These are phyloP conservation scores for Phytopythium delawarense DNA, from an alignment of 352 stramenopile genomes.

Conservation along the genomic window DNA sequence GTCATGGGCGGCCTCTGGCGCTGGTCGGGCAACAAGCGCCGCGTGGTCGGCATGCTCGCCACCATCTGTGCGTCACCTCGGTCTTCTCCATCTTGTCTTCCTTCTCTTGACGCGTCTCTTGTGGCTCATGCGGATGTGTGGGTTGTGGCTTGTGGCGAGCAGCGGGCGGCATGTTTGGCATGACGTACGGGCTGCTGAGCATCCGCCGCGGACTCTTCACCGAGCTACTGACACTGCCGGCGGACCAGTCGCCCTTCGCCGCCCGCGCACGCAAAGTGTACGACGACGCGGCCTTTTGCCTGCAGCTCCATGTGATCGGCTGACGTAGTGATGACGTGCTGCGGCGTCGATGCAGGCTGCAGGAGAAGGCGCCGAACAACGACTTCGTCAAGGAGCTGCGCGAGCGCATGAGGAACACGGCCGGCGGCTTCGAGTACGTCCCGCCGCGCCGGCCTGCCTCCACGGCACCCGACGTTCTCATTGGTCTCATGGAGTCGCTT, in stretches of 20 bases:
- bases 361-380: slow-evolving; percentile 39
- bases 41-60: slow-evolving; percentile 25
- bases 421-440: slow-evolving; percentile 33
- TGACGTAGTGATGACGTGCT: not conserved
- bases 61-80: slow-evolving; percentile 29
- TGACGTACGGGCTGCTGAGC: slow-evolving; percentile 64
- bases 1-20: slow-evolving; percentile 36
- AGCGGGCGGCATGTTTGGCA: slow-evolving; percentile 54
- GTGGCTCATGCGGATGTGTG: not conserved
- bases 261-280: slow-evolving; percentile 44
- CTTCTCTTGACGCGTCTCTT: not conserved
- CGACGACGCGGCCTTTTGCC: slow-evolving; percentile 6
- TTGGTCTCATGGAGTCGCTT: not conserved
- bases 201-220: slow-evolving; percentile 65
- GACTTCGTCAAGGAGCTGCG: slow-evolving; percentile 49
- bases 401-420: slow-evolving; percentile 41
- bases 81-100: not conserved
- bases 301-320: not conserved
- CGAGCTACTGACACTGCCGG: slow-evolving; percentile 61
- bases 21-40: slow-evolving; percentile 36
- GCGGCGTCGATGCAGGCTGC: slow-evolving; percentile 20
- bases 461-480: not conserved
- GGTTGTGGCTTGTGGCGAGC: slow-evolving; percentile 1
- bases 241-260: slow-evolving; percentile 66
- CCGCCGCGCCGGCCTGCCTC: not conserved